Percentiles rank a stretch among this genome's conserved stretches.
These are phyloP conservation scores for Solanum ossicruentum DNA, from an alignment of 257 asterid genomes.

Conservation along the genomic window DNA sequence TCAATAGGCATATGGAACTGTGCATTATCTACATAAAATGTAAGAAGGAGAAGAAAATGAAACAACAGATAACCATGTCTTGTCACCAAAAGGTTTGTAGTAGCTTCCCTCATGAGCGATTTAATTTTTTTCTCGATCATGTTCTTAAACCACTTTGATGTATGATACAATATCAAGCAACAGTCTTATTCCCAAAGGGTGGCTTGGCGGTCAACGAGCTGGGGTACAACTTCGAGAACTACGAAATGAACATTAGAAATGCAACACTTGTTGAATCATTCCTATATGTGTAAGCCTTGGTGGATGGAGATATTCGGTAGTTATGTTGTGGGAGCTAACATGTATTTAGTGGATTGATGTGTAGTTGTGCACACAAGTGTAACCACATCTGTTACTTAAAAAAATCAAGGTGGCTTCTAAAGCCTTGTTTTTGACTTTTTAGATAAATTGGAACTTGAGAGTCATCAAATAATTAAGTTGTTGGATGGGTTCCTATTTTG, in stretches of 20 bases:
- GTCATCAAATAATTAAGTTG: background rate
- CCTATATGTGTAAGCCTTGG: background rate
- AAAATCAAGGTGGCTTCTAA: background rate
- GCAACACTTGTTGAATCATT: background rate
- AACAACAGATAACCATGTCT: background rate
- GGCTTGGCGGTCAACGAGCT: background rate
- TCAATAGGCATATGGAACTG: background rate
- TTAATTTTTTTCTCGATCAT: background rate
- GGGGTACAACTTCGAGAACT: background rate
- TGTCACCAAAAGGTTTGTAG: background rate
- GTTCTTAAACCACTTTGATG: background rate
- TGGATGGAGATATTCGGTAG: background rate
- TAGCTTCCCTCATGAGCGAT: background rate
- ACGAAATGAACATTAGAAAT: background rate
- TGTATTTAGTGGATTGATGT: background rate
- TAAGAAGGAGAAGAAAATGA: background rate
- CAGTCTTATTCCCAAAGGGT: background rate
- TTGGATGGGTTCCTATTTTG: background rate
- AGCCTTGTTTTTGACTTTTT: background rate
- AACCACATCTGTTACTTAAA: background rate
- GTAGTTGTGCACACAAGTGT: background rate
- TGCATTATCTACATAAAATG: background rate
- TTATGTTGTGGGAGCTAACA: background rate
- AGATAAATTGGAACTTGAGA: background rate
- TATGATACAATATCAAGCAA: background rate